These are phyloP conservation scores for Geotrichum europaeum DNA, from an alignment of 1,139 yeast genomes.

Conservation along the genomic window DNA sequence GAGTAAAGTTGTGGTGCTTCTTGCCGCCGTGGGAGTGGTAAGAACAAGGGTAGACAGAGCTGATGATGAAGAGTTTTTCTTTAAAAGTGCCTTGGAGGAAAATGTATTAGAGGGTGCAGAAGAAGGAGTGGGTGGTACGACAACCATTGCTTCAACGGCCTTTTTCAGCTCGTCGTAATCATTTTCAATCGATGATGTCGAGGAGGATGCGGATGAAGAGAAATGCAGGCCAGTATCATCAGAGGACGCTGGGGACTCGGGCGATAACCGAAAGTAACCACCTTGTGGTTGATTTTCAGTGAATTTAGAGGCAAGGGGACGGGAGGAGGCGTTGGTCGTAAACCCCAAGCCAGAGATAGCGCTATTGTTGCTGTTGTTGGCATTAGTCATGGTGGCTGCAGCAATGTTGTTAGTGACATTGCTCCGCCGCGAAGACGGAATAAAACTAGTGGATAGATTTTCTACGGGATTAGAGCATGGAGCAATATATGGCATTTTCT, in stretches of 20 bases:
- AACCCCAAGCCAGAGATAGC: slow-evolving; percentile 8
- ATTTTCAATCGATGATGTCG: slow-evolving; percentile 8
- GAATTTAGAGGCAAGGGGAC: neutral
- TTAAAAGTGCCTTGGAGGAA: neutral
- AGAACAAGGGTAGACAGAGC: slow-evolving; percentile 13
- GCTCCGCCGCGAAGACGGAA: slow-evolving; percentile 21
- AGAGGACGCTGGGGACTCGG: slow-evolving; percentile 7
- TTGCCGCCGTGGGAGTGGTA: slow-evolving; percentile 5
- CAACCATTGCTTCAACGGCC: slow-evolving; percentile 14
- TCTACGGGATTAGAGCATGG: slow-evolving; percentile 8
- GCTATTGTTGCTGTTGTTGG: neutral
- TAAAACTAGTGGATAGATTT: neutral
- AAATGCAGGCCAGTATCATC: slow-evolving; percentile 1
- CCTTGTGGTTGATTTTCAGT: slow-evolving; percentile 1
- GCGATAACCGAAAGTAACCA: neutral
- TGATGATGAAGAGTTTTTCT: slow-evolving; percentile 2
- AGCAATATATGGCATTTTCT: slow-evolving; percentile 15
- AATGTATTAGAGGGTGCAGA: neutral
- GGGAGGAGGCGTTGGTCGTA: slow-evolving; percentile 4
- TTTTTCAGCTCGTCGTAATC: slow-evolving; percentile 10
- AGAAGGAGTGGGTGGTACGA: neutral
- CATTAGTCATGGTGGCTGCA: slow-evolving; percentile 20
- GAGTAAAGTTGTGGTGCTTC: slow-evolving; percentile 8
- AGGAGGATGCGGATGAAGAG: slow-evolving; percentile 9
- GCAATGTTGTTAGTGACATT: slow-evolving; percentile 39